Evolutionary conservation across 768 basidiomycete genomes (phyloP).

Genomic region (Nidula microcarpa): DNA sequence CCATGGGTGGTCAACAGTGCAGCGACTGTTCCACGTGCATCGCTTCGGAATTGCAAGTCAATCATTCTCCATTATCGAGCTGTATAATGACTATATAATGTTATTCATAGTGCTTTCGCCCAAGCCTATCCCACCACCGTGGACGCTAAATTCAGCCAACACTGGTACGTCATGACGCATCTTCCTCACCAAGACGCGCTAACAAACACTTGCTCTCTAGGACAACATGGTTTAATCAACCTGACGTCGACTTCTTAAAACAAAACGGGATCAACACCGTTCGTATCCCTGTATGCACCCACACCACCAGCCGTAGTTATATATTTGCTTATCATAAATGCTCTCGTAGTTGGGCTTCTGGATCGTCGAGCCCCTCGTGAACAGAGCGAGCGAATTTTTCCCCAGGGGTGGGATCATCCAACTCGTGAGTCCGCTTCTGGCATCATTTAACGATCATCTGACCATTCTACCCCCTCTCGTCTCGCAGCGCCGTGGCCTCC

Average conservation of each 20-base stretch:
- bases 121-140: slow-evolving; percentile 56
- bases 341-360: slow-evolving; percentile 68
- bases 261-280: slow-evolving; percentile 68
- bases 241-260: slow-evolving; percentile 53
- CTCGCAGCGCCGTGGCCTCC: slow-evolving; percentile 57
- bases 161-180: slow-evolving; percentile 44
- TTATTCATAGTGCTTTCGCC: slow-evolving; percentile 50
- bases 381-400: slow-evolving; percentile 57
- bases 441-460: background rate
- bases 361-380: slow-evolving; percentile 72
- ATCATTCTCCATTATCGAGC: background rate
- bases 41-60: slow-evolving; percentile 58
- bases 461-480: background rate
- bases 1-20: slow-evolving; percentile 71
- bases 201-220: slow-evolving; percentile 20
- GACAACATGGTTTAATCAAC: slow-evolving; percentile 69
- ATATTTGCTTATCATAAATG: background rate
- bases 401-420: slow-evolving; percentile 67
- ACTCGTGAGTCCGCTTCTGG: slow-evolving; percentile 40
- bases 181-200: too few relatives aligned
- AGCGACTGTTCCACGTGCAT: slow-evolving; percentile 61
- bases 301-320: background rate
- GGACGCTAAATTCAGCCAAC: slow-evolving; percentile 53
- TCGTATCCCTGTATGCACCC: slow-evolving; percentile 60
- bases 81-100: background rate